phyloP scores from a whole-genome alignment of 768 basidiomycete species.

The Mycena polygramma region DNA sequence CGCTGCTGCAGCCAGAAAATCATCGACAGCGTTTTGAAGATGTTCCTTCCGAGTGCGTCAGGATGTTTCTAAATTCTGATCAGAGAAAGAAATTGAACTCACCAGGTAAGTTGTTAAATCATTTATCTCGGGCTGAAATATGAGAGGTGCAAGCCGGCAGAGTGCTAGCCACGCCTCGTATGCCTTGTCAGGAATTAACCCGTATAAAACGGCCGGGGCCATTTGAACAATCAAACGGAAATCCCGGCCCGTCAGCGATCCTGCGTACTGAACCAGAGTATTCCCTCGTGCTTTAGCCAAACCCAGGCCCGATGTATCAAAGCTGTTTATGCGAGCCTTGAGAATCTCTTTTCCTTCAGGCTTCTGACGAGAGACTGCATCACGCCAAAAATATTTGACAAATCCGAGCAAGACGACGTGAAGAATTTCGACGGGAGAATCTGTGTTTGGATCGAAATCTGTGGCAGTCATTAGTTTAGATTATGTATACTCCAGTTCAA shows the following conservation, averaged over 20 bases:
- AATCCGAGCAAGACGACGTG: slow-evolving; percentile 60
- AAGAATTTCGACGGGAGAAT: slow-evolving; percentile 60
- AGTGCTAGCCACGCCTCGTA: slow-evolving; percentile 51
- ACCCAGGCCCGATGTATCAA: slow-evolving; percentile 51
- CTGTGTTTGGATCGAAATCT: slow-evolving; percentile 56
- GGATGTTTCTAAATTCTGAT: neutral
- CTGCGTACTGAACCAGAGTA: slow-evolving; percentile 53
- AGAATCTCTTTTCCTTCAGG: slow-evolving; percentile 45
- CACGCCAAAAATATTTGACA: slow-evolving; percentile 64
- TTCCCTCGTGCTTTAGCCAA: slow-evolving; percentile 45
- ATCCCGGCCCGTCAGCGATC: slow-evolving; percentile 53
- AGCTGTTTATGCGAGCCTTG: slow-evolving; percentile 41
- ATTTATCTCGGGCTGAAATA: slow-evolving; percentile 56
- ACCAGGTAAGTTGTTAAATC: slow-evolving; percentile 48
- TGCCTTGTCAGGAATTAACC: slow-evolving; percentile 44
- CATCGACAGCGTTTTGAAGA: slow-evolving; percentile 47
- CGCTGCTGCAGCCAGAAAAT: slow-evolving; percentile 48
- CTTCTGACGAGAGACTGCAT: slow-evolving; percentile 45
- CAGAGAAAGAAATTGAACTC: neutral
- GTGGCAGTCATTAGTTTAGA: neutral
- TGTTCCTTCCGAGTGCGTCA: neutral
- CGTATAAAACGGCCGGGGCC: slow-evolving; percentile 54
- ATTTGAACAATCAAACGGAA: slow-evolving; percentile 51
- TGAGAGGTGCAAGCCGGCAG: slow-evolving; percentile 48
- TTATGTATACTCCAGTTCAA: neutral